phyloP scores from a whole-genome alignment of 768 basidiomycete genomes.

The Kondoa malvinella region DNA sequence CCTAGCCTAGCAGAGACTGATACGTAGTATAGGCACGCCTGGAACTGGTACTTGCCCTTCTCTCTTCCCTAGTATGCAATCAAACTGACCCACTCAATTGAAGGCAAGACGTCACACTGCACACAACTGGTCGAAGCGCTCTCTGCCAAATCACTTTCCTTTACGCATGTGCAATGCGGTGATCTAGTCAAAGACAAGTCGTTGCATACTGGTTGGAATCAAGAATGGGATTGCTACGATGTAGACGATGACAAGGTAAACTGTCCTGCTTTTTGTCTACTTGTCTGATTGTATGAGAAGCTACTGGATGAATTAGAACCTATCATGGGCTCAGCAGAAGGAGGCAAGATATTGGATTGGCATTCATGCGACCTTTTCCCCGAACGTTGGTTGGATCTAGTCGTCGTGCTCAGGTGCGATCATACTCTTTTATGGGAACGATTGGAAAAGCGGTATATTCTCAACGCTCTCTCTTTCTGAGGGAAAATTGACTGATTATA shows the following conservation, averaged over 20 bases:
- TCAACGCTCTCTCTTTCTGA: constrained; percentile 18
- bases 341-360: constrained; percentile 82
- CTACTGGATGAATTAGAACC: constrained; percentile 75
- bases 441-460: constrained; percentile 73
- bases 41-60: neutral
- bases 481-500: neutral
- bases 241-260: constrained; percentile 91
- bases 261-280: constrained; percentile 6
- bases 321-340: constrained; percentile 39
- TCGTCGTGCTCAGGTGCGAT: constrained; percentile 77
- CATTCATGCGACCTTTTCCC: constrained; percentile 87
- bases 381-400: constrained; percentile 89
- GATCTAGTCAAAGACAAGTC: constrained; percentile 70
- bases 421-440: constrained; percentile 77
- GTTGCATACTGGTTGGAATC: constrained; percentile 68
- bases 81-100: no score
- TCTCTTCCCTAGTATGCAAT: no score
- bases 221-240: constrained; percentile 86
- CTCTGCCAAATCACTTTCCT: constrained; percentile 33
- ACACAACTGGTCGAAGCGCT: constrained; percentile 50
- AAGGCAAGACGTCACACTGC: constrained; percentile 85
- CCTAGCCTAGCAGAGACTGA: no score
- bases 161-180: constrained; percentile 74
- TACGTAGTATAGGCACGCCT: no score
- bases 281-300: constrained; percentile 34